Evolutionary conservation across 352 stramenopile species (phyloP), one percentile per base, ranked within the genome.

Genomic region (Phytopythium montanum): DNA sequence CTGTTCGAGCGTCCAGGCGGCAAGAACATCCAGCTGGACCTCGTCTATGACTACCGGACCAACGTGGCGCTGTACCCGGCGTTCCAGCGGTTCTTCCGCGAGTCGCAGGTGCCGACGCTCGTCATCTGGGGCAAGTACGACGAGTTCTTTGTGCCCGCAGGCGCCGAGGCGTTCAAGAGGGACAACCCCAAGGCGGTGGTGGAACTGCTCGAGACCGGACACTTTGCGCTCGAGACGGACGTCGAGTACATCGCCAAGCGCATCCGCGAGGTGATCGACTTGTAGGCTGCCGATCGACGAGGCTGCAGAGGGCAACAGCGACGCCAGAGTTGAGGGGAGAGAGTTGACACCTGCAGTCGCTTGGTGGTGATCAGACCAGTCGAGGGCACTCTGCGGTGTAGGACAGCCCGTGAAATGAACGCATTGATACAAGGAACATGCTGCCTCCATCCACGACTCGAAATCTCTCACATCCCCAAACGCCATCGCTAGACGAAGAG

Each of bases 231-330:
- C 26, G 48, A 34, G 26, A 54, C 48, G 23, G 48, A 54, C 6
- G 48, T 54, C 28, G 48, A 54, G 48, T 39, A 54, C 48, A 54
- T 54, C 26, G 48, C 48, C 26, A 54, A 54, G 48, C 48, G 48
- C 28, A 54, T 54, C 26, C 48, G 48, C 25, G 48, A 54, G 48
- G 48, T 41, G n/a, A 1, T 56, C 4, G 18, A 31, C 14, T 44
- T 56, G 2, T 56, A 59, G 14, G 44, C 39, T 16, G 18, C 26
- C 36, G 36, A 42, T 18, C 36, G 36, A 0, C 18, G 7, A 44
- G 14, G 3, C 38, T 2, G 14, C 18, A 2, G 18, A 39, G 18
- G 34, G 34, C 5, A 13, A 39, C 34, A 13, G 12, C 5, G 34
- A 38, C 6, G 33, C 33, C 33, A 38, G 33, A 38, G 6, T 38